These are phyloP conservation scores for Blepharisma japonicum DNA, from an alignment of 73 alveolate species.

Conservation along the genomic window DNA sequence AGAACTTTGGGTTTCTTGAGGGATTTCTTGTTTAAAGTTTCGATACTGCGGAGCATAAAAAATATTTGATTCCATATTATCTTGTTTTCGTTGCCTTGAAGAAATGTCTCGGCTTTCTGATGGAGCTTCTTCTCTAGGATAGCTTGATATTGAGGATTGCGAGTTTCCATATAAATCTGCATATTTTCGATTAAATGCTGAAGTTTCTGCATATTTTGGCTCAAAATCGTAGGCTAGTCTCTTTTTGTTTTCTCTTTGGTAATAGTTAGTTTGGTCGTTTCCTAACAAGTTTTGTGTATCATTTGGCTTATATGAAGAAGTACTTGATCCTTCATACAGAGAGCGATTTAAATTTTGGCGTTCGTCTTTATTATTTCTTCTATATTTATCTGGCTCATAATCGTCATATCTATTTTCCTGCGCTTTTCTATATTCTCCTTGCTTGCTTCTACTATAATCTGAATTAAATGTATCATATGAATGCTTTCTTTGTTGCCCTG, in stretches of 20 bases:
- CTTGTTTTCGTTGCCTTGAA: neutral
- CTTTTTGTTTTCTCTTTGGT: neutral
- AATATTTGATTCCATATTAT: neutral
- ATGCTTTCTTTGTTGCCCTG: too few relatives aligned
- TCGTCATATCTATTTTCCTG: too few relatives aligned
- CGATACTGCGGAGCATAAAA: neutral
- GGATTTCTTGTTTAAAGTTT: neutral
- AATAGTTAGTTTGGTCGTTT: too few relatives aligned
- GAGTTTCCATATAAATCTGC: neutral
- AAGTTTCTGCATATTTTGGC: neutral
- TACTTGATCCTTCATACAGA: too few relatives aligned
- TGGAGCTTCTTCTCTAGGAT: neutral
- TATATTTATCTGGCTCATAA: too few relatives aligned
- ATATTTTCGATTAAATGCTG: slow-evolving; percentile 16
- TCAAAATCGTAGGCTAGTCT: neutral
- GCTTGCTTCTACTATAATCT: too few relatives aligned
- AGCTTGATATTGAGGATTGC: neutral
- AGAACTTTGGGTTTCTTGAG: neutral
- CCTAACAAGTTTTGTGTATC: too few relatives aligned
- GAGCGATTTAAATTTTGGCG: too few relatives aligned
- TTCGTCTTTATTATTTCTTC: too few relatives aligned
- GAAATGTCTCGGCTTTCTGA: neutral
- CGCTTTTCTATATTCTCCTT: too few relatives aligned
- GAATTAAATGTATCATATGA: too few relatives aligned
- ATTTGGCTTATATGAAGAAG: too few relatives aligned